Percentiles rank a stretch among this genome's conserved stretches.
Evolutionary conservation across 139 green algal genomes (phyloP).

Genomic region (Chlorella sp.): DNA sequence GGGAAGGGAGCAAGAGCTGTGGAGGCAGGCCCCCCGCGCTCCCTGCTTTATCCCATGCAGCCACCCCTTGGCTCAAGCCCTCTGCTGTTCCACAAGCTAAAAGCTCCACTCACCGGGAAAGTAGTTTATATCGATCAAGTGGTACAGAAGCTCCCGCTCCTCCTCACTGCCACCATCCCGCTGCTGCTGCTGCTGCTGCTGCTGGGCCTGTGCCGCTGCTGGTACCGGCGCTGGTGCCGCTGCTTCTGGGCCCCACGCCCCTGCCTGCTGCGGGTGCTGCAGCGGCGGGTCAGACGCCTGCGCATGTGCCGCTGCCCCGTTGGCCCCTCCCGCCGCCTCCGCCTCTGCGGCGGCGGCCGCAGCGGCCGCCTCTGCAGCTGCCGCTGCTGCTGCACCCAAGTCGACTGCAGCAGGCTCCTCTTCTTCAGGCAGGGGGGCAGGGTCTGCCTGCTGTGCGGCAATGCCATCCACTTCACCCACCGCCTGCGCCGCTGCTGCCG

Average conservation of each 20-base stretch:
- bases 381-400: not conserved
- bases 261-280: not conserved
- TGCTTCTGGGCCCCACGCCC: not conserved
- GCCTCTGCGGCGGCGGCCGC: not conserved
- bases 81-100: too few relatives aligned
- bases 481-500: not conserved
- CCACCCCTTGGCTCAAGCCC: too few relatives aligned
- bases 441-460: not conserved
- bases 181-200: not conserved
- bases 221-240: not conserved
- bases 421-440: not conserved
- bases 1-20: too few relatives aligned
- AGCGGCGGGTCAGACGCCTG: not conserved
- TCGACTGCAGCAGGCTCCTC: not conserved
- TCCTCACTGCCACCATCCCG: constrained; percentile 12
- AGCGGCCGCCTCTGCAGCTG: not conserved
- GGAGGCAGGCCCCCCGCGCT: too few relatives aligned
- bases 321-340: not conserved
- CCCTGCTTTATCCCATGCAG: too few relatives aligned
- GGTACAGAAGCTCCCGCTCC: constrained; percentile 26
- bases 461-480: not conserved
- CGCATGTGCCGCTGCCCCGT: not conserved
- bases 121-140: constrained; percentile 73
- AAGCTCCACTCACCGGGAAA: constrained; percentile 41
- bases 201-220: not conserved